Evolutionary conservation across 2,329 filamentous ascomycete genomes (phyloP).

Genomic region (Neonectria hederae): DNA sequence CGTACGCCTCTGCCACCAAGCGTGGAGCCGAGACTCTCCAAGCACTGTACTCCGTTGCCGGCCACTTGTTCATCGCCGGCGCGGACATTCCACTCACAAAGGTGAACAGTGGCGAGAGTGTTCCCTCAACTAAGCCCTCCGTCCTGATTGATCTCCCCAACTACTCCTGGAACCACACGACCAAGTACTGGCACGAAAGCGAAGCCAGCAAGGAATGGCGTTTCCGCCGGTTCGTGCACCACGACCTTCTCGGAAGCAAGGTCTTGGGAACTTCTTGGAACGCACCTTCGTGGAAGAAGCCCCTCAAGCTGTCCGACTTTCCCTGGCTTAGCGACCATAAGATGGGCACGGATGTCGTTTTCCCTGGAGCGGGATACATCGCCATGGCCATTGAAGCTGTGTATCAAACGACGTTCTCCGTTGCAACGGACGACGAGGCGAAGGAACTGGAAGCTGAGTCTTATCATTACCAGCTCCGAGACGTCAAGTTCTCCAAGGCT

Average conservation of each 20-base stretch:
- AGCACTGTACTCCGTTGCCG: slow-evolving; percentile 6
- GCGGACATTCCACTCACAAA: slow-evolving; percentile 3
- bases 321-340: slow-evolving; percentile 55
- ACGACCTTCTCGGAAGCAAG: slow-evolving; percentile 54
- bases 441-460: background rate
- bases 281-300: slow-evolving; percentile 50
- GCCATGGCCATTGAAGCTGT: slow-evolving; percentile 53
- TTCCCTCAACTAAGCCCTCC: slow-evolving; percentile 12
- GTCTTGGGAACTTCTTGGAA: slow-evolving; percentile 45
- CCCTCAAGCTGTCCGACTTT: slow-evolving; percentile 49
- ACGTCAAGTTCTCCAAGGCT: slow-evolving; percentile 17
- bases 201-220: slow-evolving; percentile 48
- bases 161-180: slow-evolving; percentile 58
- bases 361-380: slow-evolving; percentile 53
- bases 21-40: slow-evolving; percentile 5
- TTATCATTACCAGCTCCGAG: slow-evolving; percentile 14
- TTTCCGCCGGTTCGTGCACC: slow-evolving; percentile 48
- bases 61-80: slow-evolving; percentile 12
- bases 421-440: background rate
- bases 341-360: slow-evolving; percentile 52
- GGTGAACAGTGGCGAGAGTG: slow-evolving; percentile 9
- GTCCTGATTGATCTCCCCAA: slow-evolving; percentile 51
- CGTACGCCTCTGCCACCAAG: slow-evolving; percentile 1
- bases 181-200: slow-evolving; percentile 55
- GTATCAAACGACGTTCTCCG: slow-evolving; percentile 38